Evolutionary conservation across 163 green algal species (phyloP).

Genomic region (Trebouxia gelatinosa): DNA sequence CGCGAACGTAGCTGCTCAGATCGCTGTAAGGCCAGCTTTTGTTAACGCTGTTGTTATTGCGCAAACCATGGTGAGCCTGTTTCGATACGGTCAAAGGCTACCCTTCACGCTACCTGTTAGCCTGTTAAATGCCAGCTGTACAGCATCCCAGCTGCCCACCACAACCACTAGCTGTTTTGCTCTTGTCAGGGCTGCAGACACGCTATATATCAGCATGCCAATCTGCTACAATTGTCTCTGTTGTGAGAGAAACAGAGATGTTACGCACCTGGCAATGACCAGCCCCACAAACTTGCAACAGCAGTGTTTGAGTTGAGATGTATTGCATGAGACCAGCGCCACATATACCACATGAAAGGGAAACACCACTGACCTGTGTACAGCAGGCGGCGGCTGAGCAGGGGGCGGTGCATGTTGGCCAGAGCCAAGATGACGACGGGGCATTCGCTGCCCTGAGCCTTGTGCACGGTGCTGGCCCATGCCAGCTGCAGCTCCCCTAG

Average conservation of each 20-base stretch:
- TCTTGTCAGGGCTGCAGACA: conserved; percentile 69
- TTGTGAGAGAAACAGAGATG: background rate
- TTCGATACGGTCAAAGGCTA: too few species aligned
- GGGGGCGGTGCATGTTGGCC: conserved; percentile 40
- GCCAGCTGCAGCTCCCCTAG: conserved; percentile 76
- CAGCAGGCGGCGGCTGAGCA: conserved; percentile 70
- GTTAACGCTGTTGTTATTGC: too few species aligned
- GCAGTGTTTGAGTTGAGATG: background rate
- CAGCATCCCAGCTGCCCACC: conserved; percentile 41
- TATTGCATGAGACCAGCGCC: background rate
- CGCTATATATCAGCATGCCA: too few species aligned
- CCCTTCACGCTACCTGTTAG: too few species aligned
- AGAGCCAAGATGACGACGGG: conserved; percentile 74
- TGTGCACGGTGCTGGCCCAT: conserved; percentile 86
- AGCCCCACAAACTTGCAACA: background rate
- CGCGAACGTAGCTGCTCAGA: too few species aligned
- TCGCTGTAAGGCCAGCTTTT: too few species aligned
- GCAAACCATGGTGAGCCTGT: background rate
- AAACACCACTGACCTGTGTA: conserved; percentile 79
- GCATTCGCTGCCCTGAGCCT: conserved; percentile 84
- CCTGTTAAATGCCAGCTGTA: too few species aligned
- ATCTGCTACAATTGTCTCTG: too few species aligned
- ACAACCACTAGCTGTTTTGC: conserved; percentile 66
- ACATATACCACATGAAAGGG: background rate
- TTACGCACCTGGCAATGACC: background rate